Conservation (phyloP, 257 asterid genomes). For the Gardenia jasminoides region DNA sequence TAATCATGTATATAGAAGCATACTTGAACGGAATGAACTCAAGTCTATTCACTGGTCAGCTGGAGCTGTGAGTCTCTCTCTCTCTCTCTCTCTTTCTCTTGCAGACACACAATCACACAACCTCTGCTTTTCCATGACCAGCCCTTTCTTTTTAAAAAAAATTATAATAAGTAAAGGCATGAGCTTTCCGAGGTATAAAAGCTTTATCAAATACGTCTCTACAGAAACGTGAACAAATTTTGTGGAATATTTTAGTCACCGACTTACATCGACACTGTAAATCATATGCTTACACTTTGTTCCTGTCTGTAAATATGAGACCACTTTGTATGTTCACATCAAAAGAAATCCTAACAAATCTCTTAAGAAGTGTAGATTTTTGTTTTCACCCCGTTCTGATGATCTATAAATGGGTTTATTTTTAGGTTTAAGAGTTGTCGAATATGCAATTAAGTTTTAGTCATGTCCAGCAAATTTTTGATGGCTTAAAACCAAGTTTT, state of each 20-base stretch:
- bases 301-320: not conserved
- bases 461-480: not conserved
- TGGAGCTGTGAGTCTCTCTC: conserved; percentile 58
- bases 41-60: conserved; percentile 73
- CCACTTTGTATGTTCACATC: not conserved
- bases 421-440: not conserved
- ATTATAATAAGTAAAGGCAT: not conserved
- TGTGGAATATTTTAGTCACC: not conserved
- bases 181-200: not conserved
- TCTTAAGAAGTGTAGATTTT: not conserved
- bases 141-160: not conserved
- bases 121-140: not conserved
- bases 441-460: not conserved
- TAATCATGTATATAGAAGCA: conserved; percentile 52
- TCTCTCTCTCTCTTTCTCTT: conserved; percentile 8
- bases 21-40: conserved; percentile 86
- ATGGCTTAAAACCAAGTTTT: not conserved
- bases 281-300: not conserved
- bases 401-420: not conserved
- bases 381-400: not conserved
- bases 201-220: not conserved
- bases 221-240: not conserved
- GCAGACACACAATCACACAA: not conserved
- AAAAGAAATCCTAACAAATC: not conserved
- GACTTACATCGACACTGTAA: not conserved